These are phyloP conservation scores for Xylaria digitata DNA, from an alignment of 2,329 filamentous ascomycete species.

Conservation along the genomic window DNA sequence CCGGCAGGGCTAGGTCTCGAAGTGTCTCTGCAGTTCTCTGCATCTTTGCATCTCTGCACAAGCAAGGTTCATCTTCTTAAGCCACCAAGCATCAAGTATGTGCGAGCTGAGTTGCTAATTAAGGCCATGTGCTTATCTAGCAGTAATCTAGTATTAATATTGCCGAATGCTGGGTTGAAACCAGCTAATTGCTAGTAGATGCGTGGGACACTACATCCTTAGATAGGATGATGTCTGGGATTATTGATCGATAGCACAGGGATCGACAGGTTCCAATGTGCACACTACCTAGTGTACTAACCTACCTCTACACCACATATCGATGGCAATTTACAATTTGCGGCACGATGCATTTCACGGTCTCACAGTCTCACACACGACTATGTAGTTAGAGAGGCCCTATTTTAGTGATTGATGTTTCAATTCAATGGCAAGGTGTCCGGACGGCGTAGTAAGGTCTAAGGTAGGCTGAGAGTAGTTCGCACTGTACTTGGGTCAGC, in stretches of 20 bases:
- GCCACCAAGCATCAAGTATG: background rate
- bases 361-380: no score
- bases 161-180: no score
- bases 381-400: conserved; percentile 4
- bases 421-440: background rate
- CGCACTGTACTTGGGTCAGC: conserved; percentile 24
- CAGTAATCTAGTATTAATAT: no score
- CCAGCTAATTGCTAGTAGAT: no score
- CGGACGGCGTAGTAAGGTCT: no score
- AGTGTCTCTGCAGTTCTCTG: no score
- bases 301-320: no score
- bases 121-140: background rate
- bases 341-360: no score
- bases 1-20: background rate
- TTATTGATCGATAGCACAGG: conserved; percentile 9
- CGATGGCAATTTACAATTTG: no score
- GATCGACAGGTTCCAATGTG: background rate
- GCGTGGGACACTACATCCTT: background rate
- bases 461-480: background rate
- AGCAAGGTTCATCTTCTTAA: background rate
- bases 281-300: no score
- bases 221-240: background rate
- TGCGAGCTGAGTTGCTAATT: conserved; percentile 7
- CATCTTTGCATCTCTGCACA: no score
- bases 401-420: background rate